Evolutionary conservation across 345 rosid genomes (phyloP), one percentile per base, ranked within the genome.

Genomic region (Camelina laxa): DNA sequence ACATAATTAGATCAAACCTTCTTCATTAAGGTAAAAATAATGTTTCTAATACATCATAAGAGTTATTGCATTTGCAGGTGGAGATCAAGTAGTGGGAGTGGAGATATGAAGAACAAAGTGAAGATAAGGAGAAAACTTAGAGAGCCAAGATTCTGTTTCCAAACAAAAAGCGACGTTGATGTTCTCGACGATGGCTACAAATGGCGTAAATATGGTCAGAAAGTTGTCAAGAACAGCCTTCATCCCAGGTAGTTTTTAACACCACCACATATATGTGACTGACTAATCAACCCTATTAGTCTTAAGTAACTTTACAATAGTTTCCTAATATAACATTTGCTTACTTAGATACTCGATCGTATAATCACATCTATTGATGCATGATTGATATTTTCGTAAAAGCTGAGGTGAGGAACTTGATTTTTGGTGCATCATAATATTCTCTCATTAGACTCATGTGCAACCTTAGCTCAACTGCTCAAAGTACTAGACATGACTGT

Each of bases 171-270:
- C 53, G 98, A 94, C 30, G 86, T 94, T 4, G 98, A 94, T 83
- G 98, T 94, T 21, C 96, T 93, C 6, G 98, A 91, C 73, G 98
- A 93, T 47, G 98, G 98, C 48, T 93, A 93, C 70, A 93, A 89
- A 77, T 94, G 98, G 98, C 87, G 98, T 69, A 94, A 94, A 84
- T 94, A 94, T 74, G 98, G 98, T 73, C 98, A 94, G 82, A 94
- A 94, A 85, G 87, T 94, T 19, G 98, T 94, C 81, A 94, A 94
- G 75, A 91, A 94, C 84, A 94, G 98, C 76, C 97, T 94, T 74
- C 97, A 94, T 75, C 98, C 98, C 9, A 88, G 98, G 98, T 91
- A 87, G 10, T 1, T 44, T 22, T n/a, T 27, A 39, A 50, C 27
- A 30, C 16, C 48, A n/a, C 21, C 39, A 50, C 54, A 13, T 42